A percentile compares a stretch with the other conserved stretches of the same genome.
These are phyloP conservation scores for Eucalyptus cloeziana DNA, from an alignment of 345 rosid genomes.

Conservation along the genomic window DNA sequence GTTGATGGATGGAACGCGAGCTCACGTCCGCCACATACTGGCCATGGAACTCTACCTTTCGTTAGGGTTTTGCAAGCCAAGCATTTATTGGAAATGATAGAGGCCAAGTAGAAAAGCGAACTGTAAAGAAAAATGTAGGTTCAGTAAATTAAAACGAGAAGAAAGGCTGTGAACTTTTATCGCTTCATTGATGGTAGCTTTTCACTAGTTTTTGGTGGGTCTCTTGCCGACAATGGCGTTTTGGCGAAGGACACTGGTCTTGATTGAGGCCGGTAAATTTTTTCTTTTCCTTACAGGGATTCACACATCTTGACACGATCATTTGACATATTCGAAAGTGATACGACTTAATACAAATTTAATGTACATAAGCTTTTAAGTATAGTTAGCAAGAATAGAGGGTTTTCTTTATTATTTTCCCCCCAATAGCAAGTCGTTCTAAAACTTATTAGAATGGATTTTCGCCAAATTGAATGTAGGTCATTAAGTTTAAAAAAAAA, in stretches of 20 bases:
- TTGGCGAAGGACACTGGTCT: background rate
- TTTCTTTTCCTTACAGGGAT: background rate
- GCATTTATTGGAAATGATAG: background rate
- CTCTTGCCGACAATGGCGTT: background rate
- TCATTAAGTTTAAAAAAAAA: background rate
- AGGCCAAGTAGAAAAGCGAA: background rate
- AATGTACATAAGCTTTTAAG: background rate
- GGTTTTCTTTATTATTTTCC: background rate
- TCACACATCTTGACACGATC: background rate
- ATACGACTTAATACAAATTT: background rate
- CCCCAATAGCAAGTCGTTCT: background rate
- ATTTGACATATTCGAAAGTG: background rate
- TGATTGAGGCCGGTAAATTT: background rate
- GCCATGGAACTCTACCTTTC: background rate
- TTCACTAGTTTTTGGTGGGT: background rate
- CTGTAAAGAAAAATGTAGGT: background rate
- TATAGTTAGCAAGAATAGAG: background rate
- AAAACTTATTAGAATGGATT: background rate
- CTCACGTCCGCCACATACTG: background rate
- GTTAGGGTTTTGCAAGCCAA: background rate
- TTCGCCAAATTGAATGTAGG: no score
- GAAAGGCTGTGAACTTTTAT: background rate
- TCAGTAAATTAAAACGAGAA: background rate
- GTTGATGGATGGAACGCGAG: background rate
- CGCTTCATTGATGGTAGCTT: background rate